Percentiles rank a stretch among this genome's conserved stretches.
Conservation (phyloP, 805 yeast species). For the Candida lessepsii region DNA sequence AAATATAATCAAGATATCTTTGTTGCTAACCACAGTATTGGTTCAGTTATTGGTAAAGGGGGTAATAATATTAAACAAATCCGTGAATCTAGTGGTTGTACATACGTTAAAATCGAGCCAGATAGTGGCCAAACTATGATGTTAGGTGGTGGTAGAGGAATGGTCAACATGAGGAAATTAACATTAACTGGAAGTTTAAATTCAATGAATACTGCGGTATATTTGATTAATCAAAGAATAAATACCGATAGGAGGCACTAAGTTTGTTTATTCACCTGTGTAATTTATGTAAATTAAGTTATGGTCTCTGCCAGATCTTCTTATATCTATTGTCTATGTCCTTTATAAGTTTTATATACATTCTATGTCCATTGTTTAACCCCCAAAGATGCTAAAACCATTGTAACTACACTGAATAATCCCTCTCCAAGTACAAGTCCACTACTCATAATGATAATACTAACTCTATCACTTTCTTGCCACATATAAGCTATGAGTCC, state of each 20-base stretch:
- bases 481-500: slow-evolving; percentile 68
- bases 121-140: slow-evolving; percentile 51
- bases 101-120: slow-evolving; percentile 69
- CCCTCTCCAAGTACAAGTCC: slow-evolving; percentile 96
- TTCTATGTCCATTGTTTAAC: slow-evolving; percentile 11
- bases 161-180: slow-evolving; percentile 52
- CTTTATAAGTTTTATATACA: neutral
- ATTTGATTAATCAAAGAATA: slow-evolving; percentile 68
- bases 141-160: slow-evolving; percentile 44
- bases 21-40: slow-evolving; percentile 77
- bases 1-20: slow-evolving; percentile 65
- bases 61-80: slow-evolving; percentile 81
- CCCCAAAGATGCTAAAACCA: slow-evolving; percentile 66
- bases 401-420: slow-evolving; percentile 74
- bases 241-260: slow-evolving; percentile 58
- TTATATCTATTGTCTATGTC: neutral
- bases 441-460: slow-evolving; percentile 82
- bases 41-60: slow-evolving; percentile 82
- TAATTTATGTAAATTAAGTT: slow-evolving; percentile 6
- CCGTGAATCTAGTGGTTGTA: slow-evolving; percentile 67
- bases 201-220: slow-evolving; percentile 71
- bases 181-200: slow-evolving; percentile 65
- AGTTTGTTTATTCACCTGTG: slow-evolving; percentile 4
- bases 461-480: slow-evolving; percentile 55
- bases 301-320: neutral